phyloP scores from a whole-genome alignment of 2,329 filamentous ascomycete species.

The Rhynchosporium agropyri region DNA sequence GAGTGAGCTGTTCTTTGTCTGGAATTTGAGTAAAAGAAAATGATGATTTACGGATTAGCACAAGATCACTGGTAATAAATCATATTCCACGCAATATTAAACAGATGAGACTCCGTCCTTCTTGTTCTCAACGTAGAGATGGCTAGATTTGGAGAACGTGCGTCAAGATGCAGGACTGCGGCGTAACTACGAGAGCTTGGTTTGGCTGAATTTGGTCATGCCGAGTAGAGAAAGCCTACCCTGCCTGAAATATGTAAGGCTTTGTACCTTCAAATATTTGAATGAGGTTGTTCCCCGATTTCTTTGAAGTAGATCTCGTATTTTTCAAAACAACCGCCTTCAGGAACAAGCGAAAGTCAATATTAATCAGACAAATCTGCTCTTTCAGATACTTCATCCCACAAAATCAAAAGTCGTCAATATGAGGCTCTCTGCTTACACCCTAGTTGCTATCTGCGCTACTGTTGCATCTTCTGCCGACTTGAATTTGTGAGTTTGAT shows the following conservation, averaged over 20 bases:
- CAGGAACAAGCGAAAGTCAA: conserved; percentile 1
- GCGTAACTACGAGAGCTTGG: conserved; percentile 7
- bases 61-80: no score
- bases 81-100: no score
- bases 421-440: conserved; percentile 26
- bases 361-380: not conserved
- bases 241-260: not conserved
- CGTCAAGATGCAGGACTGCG: not conserved
- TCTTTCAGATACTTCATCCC: not conserved
- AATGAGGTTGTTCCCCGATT: not conserved
- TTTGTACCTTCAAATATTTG: not conserved
- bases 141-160: not conserved
- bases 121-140: no score
- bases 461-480: conserved; percentile 19
- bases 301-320: not conserved
- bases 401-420: not conserved
- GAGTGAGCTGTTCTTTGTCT: not conserved
- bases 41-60: not conserved
- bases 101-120: no score
- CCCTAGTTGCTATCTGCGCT: conserved; percentile 21
- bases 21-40: no score
- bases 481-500: conserved; percentile 32
- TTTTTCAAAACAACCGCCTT: not conserved
- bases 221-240: not conserved
- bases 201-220: not conserved